Evolutionary conservation across 345 rosid species (phyloP), one percentile per base, ranked within the genome.

Genomic region (Nephelium lappaceum): DNA sequence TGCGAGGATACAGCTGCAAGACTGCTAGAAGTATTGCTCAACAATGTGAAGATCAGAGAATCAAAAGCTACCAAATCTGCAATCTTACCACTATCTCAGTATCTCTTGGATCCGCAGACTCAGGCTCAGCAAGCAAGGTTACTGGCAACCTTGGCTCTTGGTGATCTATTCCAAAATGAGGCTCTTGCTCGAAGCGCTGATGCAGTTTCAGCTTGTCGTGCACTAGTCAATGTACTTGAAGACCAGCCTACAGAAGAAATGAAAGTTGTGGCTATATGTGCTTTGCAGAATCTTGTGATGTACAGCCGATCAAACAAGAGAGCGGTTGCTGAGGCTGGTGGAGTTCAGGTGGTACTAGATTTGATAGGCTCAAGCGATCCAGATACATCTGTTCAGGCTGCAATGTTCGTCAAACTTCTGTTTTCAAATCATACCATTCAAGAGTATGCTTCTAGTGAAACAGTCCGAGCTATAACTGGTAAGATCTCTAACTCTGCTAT

Each of bases 251-350:
- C 99, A 24, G 99, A 97, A 89, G 99, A 97, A 86, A 97, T 94
- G 98, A 97, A 93, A 90, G 97, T 97, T 75, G 99, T 97, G 12
- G 98, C 98, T 8, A 91, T 97, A 83, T 97, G 99, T 87, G 95
- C 99, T 74, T 78, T 97, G 84, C 99, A 97, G 80, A 97, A 97
- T 84, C 97, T 97, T 81, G 98, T 97, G 45, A 94, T 90, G 98
- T 85, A 91, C 82, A 93, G 99, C 76, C 87, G 98, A 74, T 90
- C 99, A 21, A 97, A 97, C 85, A 97, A 93, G 90, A 87, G 99
- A 87, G 99, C 98, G 14, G 98, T 97, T 83, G 99, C 98, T 14
- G 99, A 97, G 90, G 99, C 98, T 77, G 98, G 98, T 72, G 99
- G 99, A 76, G 98, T 97, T 77, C 99, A 97, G 86, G 98, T 97